A percentile compares a stretch with the other conserved stretches of the same genome.
Evolutionary conservation across 768 basidiomycete species (phyloP).

Genomic region (Tylopilus intermedius): DNA sequence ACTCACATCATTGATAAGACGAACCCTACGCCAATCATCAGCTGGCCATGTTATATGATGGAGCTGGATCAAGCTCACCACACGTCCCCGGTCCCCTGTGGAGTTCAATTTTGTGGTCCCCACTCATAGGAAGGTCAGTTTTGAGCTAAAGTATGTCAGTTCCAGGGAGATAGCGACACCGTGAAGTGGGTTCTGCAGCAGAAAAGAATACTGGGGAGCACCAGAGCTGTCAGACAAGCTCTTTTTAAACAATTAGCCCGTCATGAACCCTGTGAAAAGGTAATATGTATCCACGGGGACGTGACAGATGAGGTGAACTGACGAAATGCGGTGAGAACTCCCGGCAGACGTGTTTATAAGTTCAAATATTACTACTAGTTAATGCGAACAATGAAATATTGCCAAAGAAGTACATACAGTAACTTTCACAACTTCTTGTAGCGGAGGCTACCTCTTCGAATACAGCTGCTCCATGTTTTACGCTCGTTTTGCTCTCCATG

Average conservation of each 20-base stretch:
- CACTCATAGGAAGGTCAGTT: background rate
- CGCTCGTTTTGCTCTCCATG: slow-evolving; percentile 23
- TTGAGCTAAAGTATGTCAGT: background rate
- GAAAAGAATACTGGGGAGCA: background rate
- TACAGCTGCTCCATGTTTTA: slow-evolving; percentile 10
- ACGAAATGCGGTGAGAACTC: background rate
- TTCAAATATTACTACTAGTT: background rate
- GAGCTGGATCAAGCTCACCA: background rate
- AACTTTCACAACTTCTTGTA: slow-evolving; percentile 6
- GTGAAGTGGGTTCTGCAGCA: background rate
- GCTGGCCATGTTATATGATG: background rate
- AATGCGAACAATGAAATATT: slow-evolving; percentile 9
- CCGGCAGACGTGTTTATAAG: background rate
- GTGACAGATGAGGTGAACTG: background rate
- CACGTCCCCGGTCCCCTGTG: background rate
- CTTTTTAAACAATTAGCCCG: background rate
- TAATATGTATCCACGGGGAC: background rate
- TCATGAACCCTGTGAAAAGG: background rate
- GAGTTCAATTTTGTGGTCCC: background rate
- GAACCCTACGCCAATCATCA: background rate
- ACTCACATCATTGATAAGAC: slow-evolving; percentile 2
- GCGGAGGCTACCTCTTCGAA: background rate
- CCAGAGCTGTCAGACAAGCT: background rate
- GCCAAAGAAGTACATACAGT: slow-evolving; percentile 12
- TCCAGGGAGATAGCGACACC: background rate